phyloP scores from a whole-genome alignment of 2,329 filamentous ascomycete species.

The Talaromyces sp. region DNA sequence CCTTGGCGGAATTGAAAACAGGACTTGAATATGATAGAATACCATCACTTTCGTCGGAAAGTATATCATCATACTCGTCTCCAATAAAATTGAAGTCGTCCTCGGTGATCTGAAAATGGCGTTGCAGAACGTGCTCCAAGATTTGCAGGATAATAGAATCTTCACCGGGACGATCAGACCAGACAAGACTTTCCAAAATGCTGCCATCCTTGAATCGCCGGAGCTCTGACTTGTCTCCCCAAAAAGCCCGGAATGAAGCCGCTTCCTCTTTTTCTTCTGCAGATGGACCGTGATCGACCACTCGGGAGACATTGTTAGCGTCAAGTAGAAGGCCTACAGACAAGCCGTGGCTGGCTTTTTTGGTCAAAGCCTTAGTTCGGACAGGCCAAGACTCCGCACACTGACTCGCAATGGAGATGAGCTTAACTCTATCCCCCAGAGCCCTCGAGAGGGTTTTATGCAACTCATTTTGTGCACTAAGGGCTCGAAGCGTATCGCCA shows the following conservation, averaged over 20 bases:
- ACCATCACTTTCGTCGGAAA: conserved; percentile 34
- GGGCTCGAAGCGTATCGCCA: conserved; percentile 30
- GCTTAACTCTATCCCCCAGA: conserved; percentile 71
- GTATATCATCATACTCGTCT: conserved; percentile 50
- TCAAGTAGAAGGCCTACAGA: conserved; percentile 73
- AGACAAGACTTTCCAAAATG: conserved; percentile 89
- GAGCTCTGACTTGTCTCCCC: conserved; percentile 91
- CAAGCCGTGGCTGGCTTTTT: conserved; percentile 44
- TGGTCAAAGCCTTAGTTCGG: conserved; percentile 39
- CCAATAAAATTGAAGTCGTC: conserved; percentile 58
- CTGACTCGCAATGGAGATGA: conserved; percentile 62
- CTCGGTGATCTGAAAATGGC: conserved; percentile 66
- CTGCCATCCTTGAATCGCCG: conserved; percentile 93
- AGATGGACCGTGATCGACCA: conserved; percentile 84
- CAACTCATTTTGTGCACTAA: conserved; percentile 46
- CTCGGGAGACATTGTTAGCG: conserved; percentile 69
- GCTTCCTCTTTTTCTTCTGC: conserved; percentile 85
- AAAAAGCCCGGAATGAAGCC: conserved; percentile 82
- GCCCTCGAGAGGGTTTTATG: conserved; percentile 70
- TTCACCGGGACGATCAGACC: conserved; percentile 66
- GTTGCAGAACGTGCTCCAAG: conserved; percentile 67
- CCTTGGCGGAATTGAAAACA: conserved; percentile 68
- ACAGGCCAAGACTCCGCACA: conserved; percentile 51
- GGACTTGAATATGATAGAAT: conserved; percentile 47
- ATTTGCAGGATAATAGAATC: conserved; percentile 78